Base-by-base conservation (phyloP, 2,329 filamentous ascomycete species). In the Cryphonectria radicalis region DNA sequence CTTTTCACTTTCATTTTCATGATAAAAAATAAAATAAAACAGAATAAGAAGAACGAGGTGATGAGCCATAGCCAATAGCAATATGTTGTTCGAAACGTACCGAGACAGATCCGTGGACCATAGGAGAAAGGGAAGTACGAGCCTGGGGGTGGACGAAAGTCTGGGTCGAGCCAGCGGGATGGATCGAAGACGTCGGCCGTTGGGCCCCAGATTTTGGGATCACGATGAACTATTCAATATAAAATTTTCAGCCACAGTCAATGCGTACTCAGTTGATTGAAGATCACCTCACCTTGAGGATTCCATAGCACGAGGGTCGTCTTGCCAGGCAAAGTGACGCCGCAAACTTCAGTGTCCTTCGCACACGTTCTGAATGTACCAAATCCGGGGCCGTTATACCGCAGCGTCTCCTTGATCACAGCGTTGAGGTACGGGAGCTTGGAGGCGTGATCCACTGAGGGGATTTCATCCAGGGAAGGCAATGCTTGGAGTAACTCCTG, bases 161-260 rank as follows among this genome's bases (percentile, higher is more conserved):
- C 17, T 14, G 63, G 63, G 14, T 65, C 63, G 14, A 65, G 63
- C 63, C 63, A 65, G 28, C 63, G 63, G 19, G 63, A 53, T 22
- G 63, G 63, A 13, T 65, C 63, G 43, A 65, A 65, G 43, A 50
- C 43, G 43, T 65, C 63, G 28, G 63, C 63, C 28, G 40, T 35
- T 14, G 63, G 25, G 19, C 63, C 63, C 63, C 63, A 65, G 63
- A 53, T 65, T 25, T 65, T 32, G 63, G 43, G 63, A 65, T 65
- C 63, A 28, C 63, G 63, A 28, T 65, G 63, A 6, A 65, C 63
- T 65, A 5, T 35, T n/a, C 1, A 14, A 37, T 10, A 13, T 43
- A 6, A n/a, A 11, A 10, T 4, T 6, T 25, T 62, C 2, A 62
- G 59, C 19, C 35, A 1, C 32, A 8, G 35, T 40, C 1, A 40